Base-by-base conservation (phyloP, 192 early-diverging fungal genomes). In the Backusella morwellensis region DNA sequence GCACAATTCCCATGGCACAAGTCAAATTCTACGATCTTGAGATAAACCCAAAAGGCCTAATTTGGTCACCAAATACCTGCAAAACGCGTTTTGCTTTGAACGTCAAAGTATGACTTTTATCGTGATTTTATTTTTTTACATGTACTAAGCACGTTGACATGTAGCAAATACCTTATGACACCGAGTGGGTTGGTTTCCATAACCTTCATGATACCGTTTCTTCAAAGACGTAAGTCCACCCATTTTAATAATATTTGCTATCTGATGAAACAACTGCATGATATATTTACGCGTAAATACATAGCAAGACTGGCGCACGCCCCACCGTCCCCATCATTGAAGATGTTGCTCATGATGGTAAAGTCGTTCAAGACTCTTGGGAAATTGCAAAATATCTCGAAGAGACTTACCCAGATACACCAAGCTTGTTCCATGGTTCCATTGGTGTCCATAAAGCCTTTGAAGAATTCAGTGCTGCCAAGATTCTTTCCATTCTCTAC, bases 371-470 rank as follows among this genome's bases (percentile, higher is more conserved):
- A 34, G 91, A 89, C 38, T 89, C 89, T 6, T 85, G 83, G 74
- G 72, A 82, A 1, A 92, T 92, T 73, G 87, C 88, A 3, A 75
- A 85, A n/a, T 91, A 89, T 42, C 79, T 92, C 4, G 91, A 92
- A 29, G 80, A 80, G 23, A 83, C 81, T 23, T 91, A 86, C 67
- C 91, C 91, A 3, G 79, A 88, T 34, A 78, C 78, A 0, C 88
- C 86, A 14, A 81, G 75, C 0, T 35, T 89, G 14, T 87, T 89
- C 68, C 78, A 81, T 4, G 38, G 75, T 8, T 67, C 63, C 7
- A 77, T 84, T 75, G 82, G 78, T 29, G 34, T 85, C 3, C 83
- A 84, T 29, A 66, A 76, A 11, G 84, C 87, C 59, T 82, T 85
- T 42, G 73, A 83, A 36, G 74, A 84, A 6, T 86, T 82, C 63